Evolutionary conservation across 495 filamentous ascomycete genomes (phyloP).

Genomic region (Clohesyomyces aquaticus): DNA sequence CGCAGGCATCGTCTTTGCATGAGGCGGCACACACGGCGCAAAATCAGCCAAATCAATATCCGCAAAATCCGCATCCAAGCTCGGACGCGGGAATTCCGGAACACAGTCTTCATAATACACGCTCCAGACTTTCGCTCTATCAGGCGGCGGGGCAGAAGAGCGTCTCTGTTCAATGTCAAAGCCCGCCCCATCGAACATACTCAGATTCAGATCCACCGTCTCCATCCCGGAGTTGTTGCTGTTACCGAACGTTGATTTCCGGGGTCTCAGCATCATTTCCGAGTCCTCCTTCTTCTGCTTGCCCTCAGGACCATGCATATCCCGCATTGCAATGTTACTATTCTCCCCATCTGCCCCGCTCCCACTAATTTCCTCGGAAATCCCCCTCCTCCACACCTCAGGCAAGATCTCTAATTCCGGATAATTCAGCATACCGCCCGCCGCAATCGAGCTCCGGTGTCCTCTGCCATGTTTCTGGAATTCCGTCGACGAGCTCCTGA

Average conservation of each 20-base stretch:
- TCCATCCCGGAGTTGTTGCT: too few species aligned
- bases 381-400: slow-evolving; percentile 17
- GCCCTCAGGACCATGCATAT: not conserved
- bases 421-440: slow-evolving; percentile 33
- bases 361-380: slow-evolving; percentile 5
- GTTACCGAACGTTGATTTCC: too few species aligned
- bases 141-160: not conserved
- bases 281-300: too few species aligned
- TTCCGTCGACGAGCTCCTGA: slow-evolving; percentile 38
- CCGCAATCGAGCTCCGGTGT: slow-evolving; percentile 34
- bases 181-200: slow-evolving; percentile 12
- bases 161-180: not conserved
- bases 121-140: slow-evolving; percentile 25
- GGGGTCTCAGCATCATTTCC: too few species aligned
- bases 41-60: slow-evolving; percentile 9
- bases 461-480: slow-evolving; percentile 38
- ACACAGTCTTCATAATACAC: slow-evolving; percentile 35
- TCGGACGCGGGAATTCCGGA: slow-evolving; percentile 22
- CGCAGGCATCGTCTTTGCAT: slow-evolving; percentile 5
- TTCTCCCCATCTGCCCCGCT: not conserved
- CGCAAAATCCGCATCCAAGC: slow-evolving; percentile 2
- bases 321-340: not conserved
- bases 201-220: too few species aligned
- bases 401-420: slow-evolving; percentile 43
- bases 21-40: slow-evolving; percentile 7